A percentile compares a stretch with the other conserved stretches of the same genome.
Evolutionary conservation across 176 grass and related monocot genomes (phyloP).

Genomic region (Sorghum bicolor): Sorghum_bicolor_NCBIv3 NC_012871.2:67350501-67351000

Average conservation of each 20-base stretch:
- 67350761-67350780: neutral
- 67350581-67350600: constrained; percentile 11
- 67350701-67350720: neutral
- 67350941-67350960: neutral
- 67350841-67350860: neutral
- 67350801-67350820: neutral
- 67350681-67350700: constrained; percentile 10
- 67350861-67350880: neutral
- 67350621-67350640: constrained; percentile 46
- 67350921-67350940: neutral
- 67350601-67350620: constrained; percentile 46
- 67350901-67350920: neutral
- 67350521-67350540: constrained; percentile 34
- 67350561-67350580: constrained; percentile 20
- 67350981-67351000: constrained; percentile 30
- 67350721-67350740: neutral
- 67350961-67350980: constrained; percentile 47
- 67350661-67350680: constrained; percentile 29
- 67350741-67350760: neutral
- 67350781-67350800: neutral
- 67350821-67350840: neutral
- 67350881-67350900: neutral
- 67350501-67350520: constrained; percentile 1
- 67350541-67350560: constrained; percentile 43
- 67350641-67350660: constrained; percentile 31